Evolutionary conservation across 331 rosid species (phyloP), one percentile per base, ranked within the genome.

Genomic region (Ulmus americana): DNA sequence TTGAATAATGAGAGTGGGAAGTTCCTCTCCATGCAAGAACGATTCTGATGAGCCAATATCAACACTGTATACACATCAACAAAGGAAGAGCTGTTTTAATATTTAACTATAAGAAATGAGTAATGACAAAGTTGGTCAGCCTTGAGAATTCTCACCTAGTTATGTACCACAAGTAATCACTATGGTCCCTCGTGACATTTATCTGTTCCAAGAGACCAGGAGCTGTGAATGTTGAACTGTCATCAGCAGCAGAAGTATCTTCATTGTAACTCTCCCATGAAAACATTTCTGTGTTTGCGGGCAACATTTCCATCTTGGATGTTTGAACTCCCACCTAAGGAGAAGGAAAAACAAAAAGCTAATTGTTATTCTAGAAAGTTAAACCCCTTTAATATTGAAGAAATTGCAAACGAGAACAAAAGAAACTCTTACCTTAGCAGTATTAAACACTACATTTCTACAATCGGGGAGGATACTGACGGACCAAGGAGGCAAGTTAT

Each of bases 401-500:
- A 53, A 56, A 66, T 46, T 60, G 41, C 7, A 35, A 58, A 43
- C 56, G 48, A 35, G 64, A 67, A 46, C 57, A 71, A 59, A 65
- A 1, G 38, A 44, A 16, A 58, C 56, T n/a, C 77, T 38, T 76
- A 90, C 99, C 86, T 89, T 94, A 28, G 99, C 99, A 18, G 99
- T 94, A 60, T 94, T 94, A 55, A 86, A 90, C 64, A 94, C 88
- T 49, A 67, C 91, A 55, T 90, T 94, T 80, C 89, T 79, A 70
- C 99, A 94, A 76, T 94, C 97, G 0, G 97, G 97, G 71, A 94
- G 97, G 79, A 94, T 80, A 72, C 99, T 90, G 81, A 90, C 75
- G 45, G 99, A 94, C 99, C 99, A 94, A 66, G 99, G 99, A 74
- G 97, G 99, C 71, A 94, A 70, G 81, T 82, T 94, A 62, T 87